Evolutionary conservation across 129 eudicot species (phyloP), one percentile per base, ranked within the genome.

Genomic region (Logfia minima): DNA sequence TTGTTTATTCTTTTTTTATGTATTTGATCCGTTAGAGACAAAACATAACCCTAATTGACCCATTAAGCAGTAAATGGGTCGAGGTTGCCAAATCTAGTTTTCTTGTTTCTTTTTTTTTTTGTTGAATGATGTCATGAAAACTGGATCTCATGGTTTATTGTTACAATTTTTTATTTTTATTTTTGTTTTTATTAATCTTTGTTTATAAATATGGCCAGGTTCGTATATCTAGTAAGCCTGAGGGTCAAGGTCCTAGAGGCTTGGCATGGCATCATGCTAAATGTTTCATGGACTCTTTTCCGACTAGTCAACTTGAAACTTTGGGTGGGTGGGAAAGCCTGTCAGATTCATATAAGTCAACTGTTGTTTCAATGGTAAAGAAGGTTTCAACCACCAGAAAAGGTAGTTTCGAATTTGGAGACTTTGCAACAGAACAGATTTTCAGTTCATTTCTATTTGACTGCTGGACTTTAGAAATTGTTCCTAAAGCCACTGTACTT

Each of bases 261-360:
- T 82, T 91, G 83, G 72, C 92, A 51, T 94, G 98, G 98, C 81
- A 91, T 80, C 98, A 94, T 85, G 97, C 96, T 35, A 89, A 71
- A 14, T 94, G 98, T 81, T 86, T 87, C 90, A 37, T 85, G 77
- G 88, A 85, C 24, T 65, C 70, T 16, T 83, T 85, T 82, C 86
- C 92, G 37, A 76, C 78, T 59, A 83, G 83, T 31, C 71, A 83
- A 80, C 75, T 86, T 23, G 88, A 94, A 76, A 94, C 80, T 24
- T 51, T 94, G 79, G 65, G 84, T 18, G 97, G 97, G 41, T 94
- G 92, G 96, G 87, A 86, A 63, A 83, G 74, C 71, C 93, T 94
- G 48, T 66, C 97, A 21, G 79, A 83, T 71, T 60, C 89, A 39
- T 85, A 91, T 68, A 90, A 90, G 78, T 77, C 86, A 58, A 78